These are phyloP conservation scores for Flaveria trinervia DNA, from an alignment of 129 eudicot genomes.

Conservation along the genomic window DNA sequence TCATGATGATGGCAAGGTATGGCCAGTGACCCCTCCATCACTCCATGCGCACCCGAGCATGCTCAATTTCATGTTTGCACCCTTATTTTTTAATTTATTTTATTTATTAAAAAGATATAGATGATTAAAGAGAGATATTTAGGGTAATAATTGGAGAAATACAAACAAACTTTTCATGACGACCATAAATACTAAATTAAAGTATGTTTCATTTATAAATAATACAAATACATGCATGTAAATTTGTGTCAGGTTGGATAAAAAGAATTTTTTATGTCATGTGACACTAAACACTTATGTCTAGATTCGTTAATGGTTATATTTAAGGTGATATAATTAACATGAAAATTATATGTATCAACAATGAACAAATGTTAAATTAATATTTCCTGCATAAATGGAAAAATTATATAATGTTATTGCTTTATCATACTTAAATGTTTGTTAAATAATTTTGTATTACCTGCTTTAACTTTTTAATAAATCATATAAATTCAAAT, in stretches of 20 bases:
- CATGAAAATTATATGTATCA: too few relatives aligned
- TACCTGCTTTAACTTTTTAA: not conserved
- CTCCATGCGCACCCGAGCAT: not conserved
- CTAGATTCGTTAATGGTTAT: too few relatives aligned
- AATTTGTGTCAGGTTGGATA: too few relatives aligned
- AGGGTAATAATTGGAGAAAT: too few relatives aligned
- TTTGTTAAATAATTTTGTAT: not conserved
- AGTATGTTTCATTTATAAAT: too few relatives aligned
- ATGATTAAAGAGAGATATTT: not conserved
- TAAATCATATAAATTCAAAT: not conserved
- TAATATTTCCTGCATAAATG: not conserved
- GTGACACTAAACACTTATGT: too few relatives aligned
- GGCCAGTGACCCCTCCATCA: constrained; percentile 16
- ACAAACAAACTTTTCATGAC: not conserved
- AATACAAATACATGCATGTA: not conserved
- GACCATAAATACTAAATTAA: not conserved
- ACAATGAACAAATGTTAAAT: not conserved
- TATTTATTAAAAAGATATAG: not conserved
- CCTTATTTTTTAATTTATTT: not conserved
- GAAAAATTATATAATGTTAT: not conserved
- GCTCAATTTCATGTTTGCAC: not conserved
- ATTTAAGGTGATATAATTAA: too few relatives aligned
- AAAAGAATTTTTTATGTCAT: too few relatives aligned
- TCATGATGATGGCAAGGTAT: not conserved
- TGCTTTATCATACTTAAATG: not conserved